Evolutionary conservation across 257 asterid genomes (phyloP).

Genomic region (Solanum clarkiae): DNA sequence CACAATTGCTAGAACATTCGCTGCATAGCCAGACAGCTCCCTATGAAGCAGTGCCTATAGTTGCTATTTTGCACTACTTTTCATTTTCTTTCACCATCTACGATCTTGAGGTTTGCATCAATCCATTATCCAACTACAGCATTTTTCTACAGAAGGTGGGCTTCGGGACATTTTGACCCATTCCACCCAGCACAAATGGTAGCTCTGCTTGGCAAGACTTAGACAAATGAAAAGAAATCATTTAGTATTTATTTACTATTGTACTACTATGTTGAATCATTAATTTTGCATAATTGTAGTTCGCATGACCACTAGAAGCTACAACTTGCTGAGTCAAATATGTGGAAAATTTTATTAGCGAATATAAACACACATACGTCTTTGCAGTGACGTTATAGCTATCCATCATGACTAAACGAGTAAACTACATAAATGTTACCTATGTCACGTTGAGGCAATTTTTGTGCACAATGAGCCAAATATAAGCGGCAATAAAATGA

Average conservation of each 20-base stretch:
- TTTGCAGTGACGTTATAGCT: neutral
- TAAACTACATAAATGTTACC: constrained; percentile 27
- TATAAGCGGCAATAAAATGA: constrained; percentile 72
- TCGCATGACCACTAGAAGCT: neutral
- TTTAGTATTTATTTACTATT: neutral
- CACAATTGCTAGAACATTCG: neutral
- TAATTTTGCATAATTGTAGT: neutral
- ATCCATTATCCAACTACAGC: neutral
- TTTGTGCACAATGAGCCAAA: constrained; percentile 66
- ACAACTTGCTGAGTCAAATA: neutral
- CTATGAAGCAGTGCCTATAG: neutral
- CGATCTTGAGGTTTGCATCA: neutral
- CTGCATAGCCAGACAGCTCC: neutral
- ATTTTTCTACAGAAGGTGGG: neutral
- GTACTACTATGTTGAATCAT: neutral
- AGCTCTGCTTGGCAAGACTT: neutral
- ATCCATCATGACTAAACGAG: neutral
- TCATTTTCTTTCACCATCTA: neutral
- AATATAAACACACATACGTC: neutral
- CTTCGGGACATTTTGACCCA: neutral
- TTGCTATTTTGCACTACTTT: neutral
- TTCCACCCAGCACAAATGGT: neutral
- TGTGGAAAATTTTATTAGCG: neutral
- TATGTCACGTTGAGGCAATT: constrained; percentile 34
- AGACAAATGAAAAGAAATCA: neutral